A percentile compares a stretch with the other conserved stretches of the same genome.
phyloP scores from a whole-genome alignment of 75 land plant species.

The Pinus tabuliformis region DNA sequence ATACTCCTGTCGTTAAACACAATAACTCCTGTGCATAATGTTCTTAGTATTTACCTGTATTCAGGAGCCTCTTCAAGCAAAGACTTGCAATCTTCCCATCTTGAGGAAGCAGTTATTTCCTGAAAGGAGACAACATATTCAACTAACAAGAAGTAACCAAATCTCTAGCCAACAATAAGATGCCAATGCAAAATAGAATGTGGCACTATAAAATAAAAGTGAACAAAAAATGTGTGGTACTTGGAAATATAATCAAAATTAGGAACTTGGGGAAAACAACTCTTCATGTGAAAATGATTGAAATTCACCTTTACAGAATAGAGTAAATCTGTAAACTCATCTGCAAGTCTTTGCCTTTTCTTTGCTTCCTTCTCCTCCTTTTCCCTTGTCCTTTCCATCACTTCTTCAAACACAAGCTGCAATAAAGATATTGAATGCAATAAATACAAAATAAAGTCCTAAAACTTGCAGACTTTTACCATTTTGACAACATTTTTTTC shows the following conservation, averaged over 20 bases:
- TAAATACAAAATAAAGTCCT: background rate
- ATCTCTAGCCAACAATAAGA: background rate
- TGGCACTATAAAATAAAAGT: background rate
- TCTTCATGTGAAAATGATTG: background rate
- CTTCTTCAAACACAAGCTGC: slow-evolving; percentile 88
- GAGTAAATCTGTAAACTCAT: slow-evolving; percentile 70
- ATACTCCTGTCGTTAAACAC: background rate
- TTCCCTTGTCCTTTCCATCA: slow-evolving; percentile 74
- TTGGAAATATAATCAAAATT: background rate
- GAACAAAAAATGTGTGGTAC: too few relatives aligned
- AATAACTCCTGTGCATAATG: background rate
- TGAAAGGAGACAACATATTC: slow-evolving; percentile 19
- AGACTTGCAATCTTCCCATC: slow-evolving; percentile 77
- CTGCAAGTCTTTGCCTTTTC: slow-evolving; percentile 77
- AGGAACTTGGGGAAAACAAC: background rate
- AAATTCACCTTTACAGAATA: slow-evolving; percentile 58
- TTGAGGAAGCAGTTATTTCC: slow-evolving; percentile 70
- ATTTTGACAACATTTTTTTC: too few relatives aligned
- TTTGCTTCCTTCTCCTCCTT: slow-evolving; percentile 98
- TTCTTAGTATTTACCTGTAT: slow-evolving; percentile 35
- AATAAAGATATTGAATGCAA: slow-evolving; percentile 5
- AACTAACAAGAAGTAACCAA: background rate
- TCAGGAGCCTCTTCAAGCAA: slow-evolving; percentile 69
- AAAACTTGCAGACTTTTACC: too few relatives aligned
- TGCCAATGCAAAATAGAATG: background rate